Percentiles rank a stretch among this genome's conserved stretches.
phyloP scores from a whole-genome alignment of 148 eudicot species.

The Cornus controversa region DNA sequence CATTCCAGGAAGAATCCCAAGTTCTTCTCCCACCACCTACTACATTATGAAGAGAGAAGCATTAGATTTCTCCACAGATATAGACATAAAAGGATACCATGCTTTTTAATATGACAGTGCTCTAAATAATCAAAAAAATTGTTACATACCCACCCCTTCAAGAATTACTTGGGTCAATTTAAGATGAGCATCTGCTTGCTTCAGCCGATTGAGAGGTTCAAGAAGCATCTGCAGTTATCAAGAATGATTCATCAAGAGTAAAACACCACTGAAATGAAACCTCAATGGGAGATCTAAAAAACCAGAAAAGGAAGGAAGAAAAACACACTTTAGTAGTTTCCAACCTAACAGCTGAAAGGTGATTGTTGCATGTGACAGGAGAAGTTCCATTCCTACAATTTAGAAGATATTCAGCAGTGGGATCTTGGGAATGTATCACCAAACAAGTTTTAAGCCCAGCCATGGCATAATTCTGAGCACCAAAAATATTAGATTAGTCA shows the following conservation, averaged over 20 bases:
- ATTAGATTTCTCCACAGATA: background rate
- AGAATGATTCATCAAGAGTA: slow-evolving; percentile 8
- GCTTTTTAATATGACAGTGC: background rate
- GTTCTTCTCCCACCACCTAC: slow-evolving; percentile 95
- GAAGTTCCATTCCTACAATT: slow-evolving; percentile 68
- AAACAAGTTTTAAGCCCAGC: slow-evolving; percentile 79
- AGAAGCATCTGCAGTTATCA: slow-evolving; percentile 65
- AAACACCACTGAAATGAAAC: background rate
- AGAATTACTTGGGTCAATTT: slow-evolving; percentile 87
- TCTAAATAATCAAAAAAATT: slow-evolving; percentile 7
- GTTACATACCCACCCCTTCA: slow-evolving; percentile 96
- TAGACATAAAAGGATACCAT: background rate
- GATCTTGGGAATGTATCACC: slow-evolving; percentile 85
- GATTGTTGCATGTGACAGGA: slow-evolving; percentile 54
- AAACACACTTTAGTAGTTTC: slow-evolving; percentile 84
- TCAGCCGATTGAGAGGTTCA: slow-evolving; percentile 76
- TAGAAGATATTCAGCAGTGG: slow-evolving; percentile 76
- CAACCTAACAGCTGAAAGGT: slow-evolving; percentile 86
- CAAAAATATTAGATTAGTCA: slow-evolving; percentile 5
- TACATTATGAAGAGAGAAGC: slow-evolving; percentile 6
- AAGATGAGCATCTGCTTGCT: slow-evolving; percentile 89
- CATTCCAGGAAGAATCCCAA: slow-evolving; percentile 99
- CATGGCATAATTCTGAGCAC: slow-evolving; percentile 74
- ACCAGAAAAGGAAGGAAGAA: background rate
- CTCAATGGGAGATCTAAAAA: slow-evolving; percentile 1